Conservation (phyloP, 1,284 basidiomycete genomes). For the Irpex rosettiformis region DNA sequence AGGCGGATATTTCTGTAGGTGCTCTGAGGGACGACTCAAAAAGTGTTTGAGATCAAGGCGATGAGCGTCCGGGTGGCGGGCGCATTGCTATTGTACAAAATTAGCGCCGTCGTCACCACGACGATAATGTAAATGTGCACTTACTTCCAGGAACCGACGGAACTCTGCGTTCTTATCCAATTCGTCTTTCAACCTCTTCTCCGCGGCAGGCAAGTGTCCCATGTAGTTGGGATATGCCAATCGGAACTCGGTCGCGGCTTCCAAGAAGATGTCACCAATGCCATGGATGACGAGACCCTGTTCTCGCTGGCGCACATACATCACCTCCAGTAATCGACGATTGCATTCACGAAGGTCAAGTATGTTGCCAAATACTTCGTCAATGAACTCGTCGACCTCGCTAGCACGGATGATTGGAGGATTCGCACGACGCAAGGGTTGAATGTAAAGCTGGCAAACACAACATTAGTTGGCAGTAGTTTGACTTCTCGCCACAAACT, state of each 20-base stretch:
- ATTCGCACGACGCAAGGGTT: slow-evolving; percentile 64
- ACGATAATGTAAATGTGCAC: slow-evolving; percentile 16
- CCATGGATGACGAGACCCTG: slow-evolving; percentile 79
- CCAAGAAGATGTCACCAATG: slow-evolving; percentile 90
- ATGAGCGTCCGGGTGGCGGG: slow-evolving; percentile 65
- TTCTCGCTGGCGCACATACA: slow-evolving; percentile 88
- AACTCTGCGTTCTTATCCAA: slow-evolving; percentile 81
- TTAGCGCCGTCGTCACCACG: neutral
- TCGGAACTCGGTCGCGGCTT: slow-evolving; percentile 86
- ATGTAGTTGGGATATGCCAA: slow-evolving; percentile 85
- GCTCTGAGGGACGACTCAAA: slow-evolving; percentile 82
- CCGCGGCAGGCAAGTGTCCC: slow-evolving; percentile 82
- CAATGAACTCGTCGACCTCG: slow-evolving; percentile 78
- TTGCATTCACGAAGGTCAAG: slow-evolving; percentile 82
- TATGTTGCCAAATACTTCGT: slow-evolving; percentile 87
- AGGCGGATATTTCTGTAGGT: slow-evolving; percentile 88
- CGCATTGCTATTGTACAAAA: slow-evolving; percentile 43
- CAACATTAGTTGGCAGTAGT: slow-evolving; percentile 2
- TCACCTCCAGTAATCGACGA: slow-evolving; percentile 75
- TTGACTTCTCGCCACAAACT: slow-evolving; percentile 18
- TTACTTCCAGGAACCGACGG: slow-evolving; percentile 83
- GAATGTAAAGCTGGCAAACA: slow-evolving; percentile 64
- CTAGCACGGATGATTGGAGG: slow-evolving; percentile 71
- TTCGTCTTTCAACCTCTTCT: slow-evolving; percentile 85
- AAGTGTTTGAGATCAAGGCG: slow-evolving; percentile 88